Evolutionary conservation across 192 early-diverging fungal species (phyloP).

Genomic region (Allomyces macrogynus): DNA sequence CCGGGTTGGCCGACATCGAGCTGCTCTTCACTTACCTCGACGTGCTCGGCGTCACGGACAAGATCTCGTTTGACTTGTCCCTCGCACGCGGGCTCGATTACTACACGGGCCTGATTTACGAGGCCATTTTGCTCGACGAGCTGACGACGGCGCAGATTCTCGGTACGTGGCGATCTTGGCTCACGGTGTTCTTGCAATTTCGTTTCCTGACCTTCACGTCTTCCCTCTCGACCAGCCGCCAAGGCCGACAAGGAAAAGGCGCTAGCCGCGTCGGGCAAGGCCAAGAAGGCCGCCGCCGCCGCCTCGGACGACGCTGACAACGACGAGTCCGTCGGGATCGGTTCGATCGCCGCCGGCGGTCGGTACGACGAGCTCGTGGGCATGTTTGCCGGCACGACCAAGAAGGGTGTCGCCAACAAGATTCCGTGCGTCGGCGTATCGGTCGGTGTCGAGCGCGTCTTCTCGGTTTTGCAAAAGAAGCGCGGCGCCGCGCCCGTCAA

Average conservation of each 20-base stretch:
- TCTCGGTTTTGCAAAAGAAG: constrained; percentile 58
- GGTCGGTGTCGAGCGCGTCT: constrained; percentile 92
- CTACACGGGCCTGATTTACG: constrained; percentile 98
- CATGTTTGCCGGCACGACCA: constrained; percentile 59
- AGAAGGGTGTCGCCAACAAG: constrained; percentile 32
- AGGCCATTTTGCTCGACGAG: constrained; percentile 31
- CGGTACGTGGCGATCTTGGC: neutral
- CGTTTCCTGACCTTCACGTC: neutral
- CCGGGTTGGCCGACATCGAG: constrained; percentile 70
- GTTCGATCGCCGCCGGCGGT: constrained; percentile 90
- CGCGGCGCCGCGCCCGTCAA: constrained; percentile 36
- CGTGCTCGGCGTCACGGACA: constrained; percentile 48
- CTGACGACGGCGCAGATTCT: constrained; percentile 3
- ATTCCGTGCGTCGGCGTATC: constrained; percentile 92
- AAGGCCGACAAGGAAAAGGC: constrained; percentile 13
- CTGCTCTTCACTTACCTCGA: constrained; percentile 65
- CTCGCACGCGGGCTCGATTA: constrained; percentile 96
- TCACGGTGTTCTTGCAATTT: neutral
- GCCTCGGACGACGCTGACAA: constrained; percentile 31
- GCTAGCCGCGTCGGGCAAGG: constrained; percentile 4
- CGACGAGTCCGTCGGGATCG: constrained; percentile 63
- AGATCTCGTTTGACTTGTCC: constrained; percentile 78
- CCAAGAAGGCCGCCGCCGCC: constrained; percentile 17
- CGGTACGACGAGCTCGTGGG: constrained; percentile 96
- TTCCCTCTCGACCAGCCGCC: constrained; percentile 11